These are phyloP conservation scores for Saprolegnia diclina DNA, from an alignment of 352 stramenopile genomes.

Conservation along the genomic window DNA sequence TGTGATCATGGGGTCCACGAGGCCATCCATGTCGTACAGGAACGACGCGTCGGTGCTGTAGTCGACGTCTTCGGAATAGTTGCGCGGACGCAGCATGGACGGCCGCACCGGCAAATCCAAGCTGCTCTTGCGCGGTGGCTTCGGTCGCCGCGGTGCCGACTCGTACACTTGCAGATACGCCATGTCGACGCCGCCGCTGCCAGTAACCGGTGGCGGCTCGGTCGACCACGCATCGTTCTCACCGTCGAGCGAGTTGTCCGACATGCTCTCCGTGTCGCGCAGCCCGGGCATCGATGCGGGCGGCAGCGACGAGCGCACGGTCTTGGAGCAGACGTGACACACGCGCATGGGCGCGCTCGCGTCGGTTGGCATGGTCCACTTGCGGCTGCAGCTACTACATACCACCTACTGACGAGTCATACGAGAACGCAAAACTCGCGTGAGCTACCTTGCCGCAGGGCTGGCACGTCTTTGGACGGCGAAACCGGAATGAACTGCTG, in stretches of 20 bases:
- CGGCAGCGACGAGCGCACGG: not conserved
- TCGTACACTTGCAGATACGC: not conserved
- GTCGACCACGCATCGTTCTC: not conserved
- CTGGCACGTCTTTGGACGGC: not conserved
- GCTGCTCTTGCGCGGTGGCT: not conserved
- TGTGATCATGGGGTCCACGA: not conserved
- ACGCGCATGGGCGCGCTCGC: not conserved
- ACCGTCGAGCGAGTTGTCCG: not conserved
- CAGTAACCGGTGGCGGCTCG: not conserved
- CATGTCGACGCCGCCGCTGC: not conserved
- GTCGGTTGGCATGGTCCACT: not conserved
- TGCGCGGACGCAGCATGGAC: not conserved
- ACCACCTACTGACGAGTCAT: not conserved
- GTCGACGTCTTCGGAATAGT: not conserved
- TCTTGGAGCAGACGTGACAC: constrained; percentile 6
- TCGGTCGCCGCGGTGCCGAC: not conserved
- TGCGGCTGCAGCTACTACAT: not conserved
- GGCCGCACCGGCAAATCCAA: not conserved
- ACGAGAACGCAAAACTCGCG: not conserved
- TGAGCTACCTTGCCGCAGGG: not conserved
- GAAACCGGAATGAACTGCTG: not conserved
- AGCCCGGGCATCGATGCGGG: not conserved
- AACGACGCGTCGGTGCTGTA: not conserved
- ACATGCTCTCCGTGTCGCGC: not conserved
- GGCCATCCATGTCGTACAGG: not conserved